phyloP scores from a whole-genome alignment of 139 green algal species.

The Coccomyxa sp. region DNA sequence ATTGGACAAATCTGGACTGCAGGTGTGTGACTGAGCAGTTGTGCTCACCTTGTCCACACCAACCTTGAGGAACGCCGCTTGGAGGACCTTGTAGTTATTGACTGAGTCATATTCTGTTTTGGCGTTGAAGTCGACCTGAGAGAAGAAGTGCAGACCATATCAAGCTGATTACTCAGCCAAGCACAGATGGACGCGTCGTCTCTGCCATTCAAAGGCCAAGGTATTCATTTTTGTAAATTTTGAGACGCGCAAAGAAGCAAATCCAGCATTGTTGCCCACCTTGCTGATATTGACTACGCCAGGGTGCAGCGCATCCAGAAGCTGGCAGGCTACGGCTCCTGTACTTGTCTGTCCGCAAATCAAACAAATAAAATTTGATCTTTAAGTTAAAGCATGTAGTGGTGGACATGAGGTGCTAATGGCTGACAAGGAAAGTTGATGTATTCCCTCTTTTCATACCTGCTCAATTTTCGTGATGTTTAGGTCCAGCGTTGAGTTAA shows the following conservation, averaged over 20 bases:
- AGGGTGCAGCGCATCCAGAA: slow-evolving; percentile 89
- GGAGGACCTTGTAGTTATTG: slow-evolving; percentile 97
- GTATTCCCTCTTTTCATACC: slow-evolving; percentile 30
- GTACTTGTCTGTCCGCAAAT: slow-evolving; percentile 52
- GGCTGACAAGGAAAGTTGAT: neutral
- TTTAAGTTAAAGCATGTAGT: neutral
- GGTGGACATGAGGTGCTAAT: neutral
- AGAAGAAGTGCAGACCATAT: neutral
- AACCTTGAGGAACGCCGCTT: slow-evolving; percentile 90
- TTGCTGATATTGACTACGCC: slow-evolving; percentile 83
- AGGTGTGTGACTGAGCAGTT: neutral
- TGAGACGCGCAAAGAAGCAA: neutral
- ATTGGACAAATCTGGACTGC: too few species aligned
- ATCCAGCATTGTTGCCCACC: slow-evolving; percentile 26
- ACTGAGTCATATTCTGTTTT: slow-evolving; percentile 92
- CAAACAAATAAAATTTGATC: neutral
- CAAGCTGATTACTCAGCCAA: neutral
- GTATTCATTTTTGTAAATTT: neutral
- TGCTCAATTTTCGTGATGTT: slow-evolving; percentile 88
- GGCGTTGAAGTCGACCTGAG: slow-evolving; percentile 95
- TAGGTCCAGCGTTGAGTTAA: slow-evolving; percentile 81
- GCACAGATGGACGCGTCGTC: neutral
- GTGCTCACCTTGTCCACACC: slow-evolving; percentile 76
- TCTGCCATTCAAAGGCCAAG: neutral
- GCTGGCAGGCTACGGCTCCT: slow-evolving; percentile 83